Percentiles rank a stretch among this genome's conserved stretches.
Conservation (phyloP, 208 protist genomes). For the Jaenimonas drosophilae region DNA sequence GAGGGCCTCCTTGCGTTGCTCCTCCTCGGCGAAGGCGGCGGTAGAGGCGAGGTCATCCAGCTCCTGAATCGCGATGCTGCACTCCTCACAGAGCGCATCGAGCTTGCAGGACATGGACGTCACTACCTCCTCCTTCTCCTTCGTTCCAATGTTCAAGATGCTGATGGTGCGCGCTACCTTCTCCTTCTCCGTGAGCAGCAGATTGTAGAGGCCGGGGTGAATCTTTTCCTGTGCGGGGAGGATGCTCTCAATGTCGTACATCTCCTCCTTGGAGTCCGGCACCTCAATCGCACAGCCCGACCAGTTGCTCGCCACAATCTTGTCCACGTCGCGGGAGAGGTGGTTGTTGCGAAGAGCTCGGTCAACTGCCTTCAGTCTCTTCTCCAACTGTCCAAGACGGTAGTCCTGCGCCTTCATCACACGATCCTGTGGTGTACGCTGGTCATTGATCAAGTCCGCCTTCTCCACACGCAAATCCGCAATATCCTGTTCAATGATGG, state of each 20-base stretch:
- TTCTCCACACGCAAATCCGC: slow-evolving; percentile 35
- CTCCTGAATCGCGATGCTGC: slow-evolving; percentile 55
- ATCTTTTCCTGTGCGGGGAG: slow-evolving; percentile 77
- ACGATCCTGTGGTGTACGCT: slow-evolving; percentile 62
- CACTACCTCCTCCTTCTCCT: slow-evolving; percentile 75
- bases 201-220: slow-evolving; percentile 77
- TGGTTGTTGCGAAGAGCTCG: slow-evolving; percentile 47
- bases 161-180: slow-evolving; percentile 46
- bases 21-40: slow-evolving; percentile 56
- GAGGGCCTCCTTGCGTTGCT: slow-evolving; percentile 53
- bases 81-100: slow-evolving; percentile 43
- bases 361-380: slow-evolving; percentile 50
- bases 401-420: slow-evolving; percentile 86
- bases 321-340: slow-evolving; percentile 41
- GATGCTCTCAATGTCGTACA: slow-evolving; percentile 77
- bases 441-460: slow-evolving; percentile 35
- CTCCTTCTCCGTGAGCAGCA: slow-evolving; percentile 74
- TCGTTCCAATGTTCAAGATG: slow-evolving; percentile 47
- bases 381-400: slow-evolving; percentile 66
- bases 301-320: slow-evolving; percentile 48
- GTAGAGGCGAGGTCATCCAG: slow-evolving; percentile 56
- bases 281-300: slow-evolving; percentile 28
- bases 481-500: slow-evolving; percentile 49
- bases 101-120: slow-evolving; percentile 38
- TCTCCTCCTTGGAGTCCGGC: slow-evolving; percentile 26